Evolutionary conservation across 1,284 basidiomycete genomes (phyloP), one percentile per base, ranked within the genome.

Genomic region (Trichosporon asahii): DNA sequence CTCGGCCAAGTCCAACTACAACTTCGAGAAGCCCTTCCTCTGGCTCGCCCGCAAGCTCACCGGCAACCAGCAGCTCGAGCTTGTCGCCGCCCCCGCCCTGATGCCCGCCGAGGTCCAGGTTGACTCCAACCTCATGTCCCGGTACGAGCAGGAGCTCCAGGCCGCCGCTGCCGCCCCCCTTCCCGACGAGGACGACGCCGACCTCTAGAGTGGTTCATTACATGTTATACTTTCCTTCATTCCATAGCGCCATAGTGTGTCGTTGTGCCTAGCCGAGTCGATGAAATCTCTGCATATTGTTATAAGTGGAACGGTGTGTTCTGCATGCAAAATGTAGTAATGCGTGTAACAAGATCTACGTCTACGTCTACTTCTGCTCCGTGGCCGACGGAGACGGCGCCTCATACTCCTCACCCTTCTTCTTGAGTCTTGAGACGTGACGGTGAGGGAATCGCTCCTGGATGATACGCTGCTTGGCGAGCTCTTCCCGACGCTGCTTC

Each of bases 21-120:
- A 99, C 89, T 99, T 99, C 82, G 97, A 99, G 87, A 98, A 99
- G 86, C 97, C 97, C 65, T 99, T 99, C 94, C 89, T 99, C 75
- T 99, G 97, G 97, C 88, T 99, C 81, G 96, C 94, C 68, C 90
- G 95, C 86, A 99, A 99, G 88, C 88, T 99, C 73, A 94, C 96
- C 77, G 97, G 94, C 73, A 98, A 98, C 86, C 86, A 90, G 66
- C 76, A 86, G 64, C 90, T 99, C 74, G 96, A 99, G 73, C 98
- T 99, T 77, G 95, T 97, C 72, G 95, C 97, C 68, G 95, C 95
- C 9, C 94, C 95, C 44, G 97, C 97, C 67, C 90, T 99, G 68
- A 92, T 92, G 33, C 97, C 97, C 68, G 93, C 95, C 73, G 95
- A 98, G 85, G 94, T 98, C 73, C 81, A 88, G 74, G 89, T 99